A percentile compares a stretch with the other conserved stretches of the same genome.
Evolutionary conservation across 2,329 filamentous ascomycete genomes (phyloP).

Genomic region (Coniochaeta sp.): DNA sequence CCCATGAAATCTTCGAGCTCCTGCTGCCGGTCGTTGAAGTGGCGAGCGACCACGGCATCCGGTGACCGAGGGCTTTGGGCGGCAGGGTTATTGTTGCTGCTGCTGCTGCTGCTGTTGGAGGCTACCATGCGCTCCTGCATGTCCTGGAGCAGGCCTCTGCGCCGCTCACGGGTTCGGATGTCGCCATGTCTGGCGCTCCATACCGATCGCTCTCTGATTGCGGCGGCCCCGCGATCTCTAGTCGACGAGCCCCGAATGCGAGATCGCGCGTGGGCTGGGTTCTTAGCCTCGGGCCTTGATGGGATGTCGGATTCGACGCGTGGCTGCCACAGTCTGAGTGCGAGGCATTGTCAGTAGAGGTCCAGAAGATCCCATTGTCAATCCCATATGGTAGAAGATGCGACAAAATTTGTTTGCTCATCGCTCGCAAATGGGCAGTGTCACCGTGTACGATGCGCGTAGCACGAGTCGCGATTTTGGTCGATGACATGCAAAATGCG

Average conservation of each 20-base stretch:
- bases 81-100: too few relatives aligned
- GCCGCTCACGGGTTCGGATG: neutral
- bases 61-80: too few relatives aligned
- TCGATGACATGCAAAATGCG: neutral
- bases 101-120: neutral
- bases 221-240: neutral
- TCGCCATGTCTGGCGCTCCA: neutral
- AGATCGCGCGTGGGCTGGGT: slow-evolving; percentile 17
- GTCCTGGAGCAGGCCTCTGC: neutral
- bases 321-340: slow-evolving; percentile 21
- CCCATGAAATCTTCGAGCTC: neutral
- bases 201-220: neutral
- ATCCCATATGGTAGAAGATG: neutral
- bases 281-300: slow-evolving; percentile 15
- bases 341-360: neutral
- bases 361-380: neutral
- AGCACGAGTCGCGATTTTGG: neutral
- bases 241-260: slow-evolving; percentile 11
- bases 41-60: too few relatives aligned
- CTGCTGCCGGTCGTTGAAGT: neutral
- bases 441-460: neutral
- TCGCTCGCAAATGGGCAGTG: too few relatives aligned
- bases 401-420: too few relatives aligned
- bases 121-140: neutral
- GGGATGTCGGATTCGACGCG: slow-evolving; percentile 21